These are phyloP conservation scores for Pestalotiopsis sp. DNA, from an alignment of 2,329 filamentous ascomycete species.

Conservation along the genomic window DNA sequence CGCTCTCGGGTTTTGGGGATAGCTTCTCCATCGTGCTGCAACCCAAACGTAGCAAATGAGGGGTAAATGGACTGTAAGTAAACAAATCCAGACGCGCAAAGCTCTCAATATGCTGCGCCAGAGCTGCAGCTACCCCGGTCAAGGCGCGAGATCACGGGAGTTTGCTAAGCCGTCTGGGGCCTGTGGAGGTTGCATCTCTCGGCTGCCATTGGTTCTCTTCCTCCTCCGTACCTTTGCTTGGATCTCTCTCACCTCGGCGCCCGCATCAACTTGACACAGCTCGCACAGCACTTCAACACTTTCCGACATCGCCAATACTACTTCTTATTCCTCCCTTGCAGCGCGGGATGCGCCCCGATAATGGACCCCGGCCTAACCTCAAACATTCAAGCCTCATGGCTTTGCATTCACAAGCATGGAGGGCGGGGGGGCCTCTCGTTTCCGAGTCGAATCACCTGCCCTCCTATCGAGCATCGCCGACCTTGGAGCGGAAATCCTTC, in stretches of 20 bases:
- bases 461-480: not conserved
- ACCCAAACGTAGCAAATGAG: not conserved
- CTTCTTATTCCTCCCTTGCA: not conserved
- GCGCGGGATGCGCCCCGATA: not conserved
- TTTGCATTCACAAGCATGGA: not conserved
- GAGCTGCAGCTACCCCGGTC: slow-evolving; percentile 4
- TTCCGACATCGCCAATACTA: not conserved
- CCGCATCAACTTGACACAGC: not conserved
- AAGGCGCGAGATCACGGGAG: slow-evolving; percentile 7
- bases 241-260: slow-evolving; percentile 1
- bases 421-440: not conserved
- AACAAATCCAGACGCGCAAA: slow-evolving; percentile 3
- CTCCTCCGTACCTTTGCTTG: not conserved
- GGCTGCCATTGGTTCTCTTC: not conserved
- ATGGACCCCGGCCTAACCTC: not conserved
- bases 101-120: not conserved
- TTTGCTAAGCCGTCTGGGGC: slow-evolving; percentile 1
- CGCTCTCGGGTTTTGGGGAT: not conserved
- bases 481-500: not conserved
- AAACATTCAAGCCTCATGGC: not conserved
- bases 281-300: not conserved
- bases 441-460: not conserved
- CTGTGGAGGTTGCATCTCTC: not conserved
- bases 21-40: slow-evolving; percentile 6
- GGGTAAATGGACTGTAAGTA: slow-evolving; percentile 1